Percentiles rank a stretch among this genome's conserved stretches.
Conservation (phyloP, 345 rosid genomes). For the Xanthoceras sorbifolium region DNA sequence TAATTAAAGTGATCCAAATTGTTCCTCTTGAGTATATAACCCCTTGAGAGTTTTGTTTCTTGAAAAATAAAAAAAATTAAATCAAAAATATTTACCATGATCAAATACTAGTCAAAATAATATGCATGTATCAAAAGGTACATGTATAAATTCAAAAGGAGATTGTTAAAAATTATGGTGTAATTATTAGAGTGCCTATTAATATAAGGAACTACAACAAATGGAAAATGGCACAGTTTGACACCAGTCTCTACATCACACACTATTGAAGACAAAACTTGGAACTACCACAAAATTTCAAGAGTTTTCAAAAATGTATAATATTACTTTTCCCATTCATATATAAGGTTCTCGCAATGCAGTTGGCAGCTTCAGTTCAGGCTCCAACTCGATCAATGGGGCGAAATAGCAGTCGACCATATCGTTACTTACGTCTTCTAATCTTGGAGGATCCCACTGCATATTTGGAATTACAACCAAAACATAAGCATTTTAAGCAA, state of each 20-base stretch:
- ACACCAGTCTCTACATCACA: neutral
- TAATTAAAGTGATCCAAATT: no score
- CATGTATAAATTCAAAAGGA: neutral
- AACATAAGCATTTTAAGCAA: neutral
- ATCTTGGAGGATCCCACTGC: conserved; percentile 70
- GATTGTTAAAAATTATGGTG: neutral
- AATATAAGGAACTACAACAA: neutral
- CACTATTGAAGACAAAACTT: neutral
- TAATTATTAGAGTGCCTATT: neutral
- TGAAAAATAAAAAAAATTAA: no score
- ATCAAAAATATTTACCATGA: no score
- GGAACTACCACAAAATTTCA: conserved; percentile 8
- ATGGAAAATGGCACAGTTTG: neutral
- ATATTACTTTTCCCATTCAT: conserved; percentile 19
- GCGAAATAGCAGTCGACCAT: conserved; percentile 59
- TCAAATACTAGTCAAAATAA: neutral
- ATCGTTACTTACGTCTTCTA: conserved; percentile 54
- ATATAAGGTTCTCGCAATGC: conserved; percentile 50
- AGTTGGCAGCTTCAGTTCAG: conserved; percentile 57
- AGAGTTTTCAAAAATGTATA: neutral
- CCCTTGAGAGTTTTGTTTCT: no score
- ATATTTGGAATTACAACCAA: conserved; percentile 10
- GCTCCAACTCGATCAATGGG: conserved; percentile 39
- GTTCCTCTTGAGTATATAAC: no score
- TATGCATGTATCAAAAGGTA: neutral